phyloP scores from a whole-genome alignment of 2,329 filamentous ascomycete genomes.

The Ilyonectria mors-panacis region DNA sequence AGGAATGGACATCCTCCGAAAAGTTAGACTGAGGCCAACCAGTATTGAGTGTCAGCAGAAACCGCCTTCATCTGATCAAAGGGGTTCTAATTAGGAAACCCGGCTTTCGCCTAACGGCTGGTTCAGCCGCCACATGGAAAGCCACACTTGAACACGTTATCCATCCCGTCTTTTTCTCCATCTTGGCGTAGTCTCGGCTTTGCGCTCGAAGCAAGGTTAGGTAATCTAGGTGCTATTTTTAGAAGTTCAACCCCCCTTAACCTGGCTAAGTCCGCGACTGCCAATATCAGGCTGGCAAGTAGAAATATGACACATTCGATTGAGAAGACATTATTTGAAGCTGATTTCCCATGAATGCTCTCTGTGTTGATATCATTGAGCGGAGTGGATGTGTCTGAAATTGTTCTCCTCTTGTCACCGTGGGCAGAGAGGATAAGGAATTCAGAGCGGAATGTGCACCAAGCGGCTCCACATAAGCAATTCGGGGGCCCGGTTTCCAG shows the following conservation, averaged over 20 bases:
- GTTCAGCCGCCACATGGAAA: not conserved
- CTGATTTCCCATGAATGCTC: not conserved
- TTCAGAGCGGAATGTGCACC: not conserved
- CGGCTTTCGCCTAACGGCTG: constrained; percentile 30
- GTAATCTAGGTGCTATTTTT: not conserved
- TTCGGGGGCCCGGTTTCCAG: not conserved
- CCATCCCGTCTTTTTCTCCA: not conserved
- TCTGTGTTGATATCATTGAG: not conserved
- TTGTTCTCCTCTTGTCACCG: not conserved
- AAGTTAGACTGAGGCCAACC: not conserved
- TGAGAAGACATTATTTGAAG: not conserved
- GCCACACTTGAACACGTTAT: not conserved
- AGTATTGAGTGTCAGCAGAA: not conserved
- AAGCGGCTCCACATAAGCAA: not conserved
- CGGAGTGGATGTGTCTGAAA: not conserved
- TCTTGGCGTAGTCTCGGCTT: not conserved
- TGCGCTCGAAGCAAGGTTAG: not conserved
- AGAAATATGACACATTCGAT: not conserved
- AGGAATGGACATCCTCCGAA: not conserved
- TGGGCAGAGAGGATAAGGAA: not conserved
- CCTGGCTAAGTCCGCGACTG: not conserved
- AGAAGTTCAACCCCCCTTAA: not conserved
- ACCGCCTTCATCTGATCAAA: constrained; percentile 1
- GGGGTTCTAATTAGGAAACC: not conserved
- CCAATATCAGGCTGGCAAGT: not conserved